These are phyloP conservation scores for Naematelia encephala DNA, from an alignment of 768 basidiomycete species.

Conservation along the genomic window DNA sequence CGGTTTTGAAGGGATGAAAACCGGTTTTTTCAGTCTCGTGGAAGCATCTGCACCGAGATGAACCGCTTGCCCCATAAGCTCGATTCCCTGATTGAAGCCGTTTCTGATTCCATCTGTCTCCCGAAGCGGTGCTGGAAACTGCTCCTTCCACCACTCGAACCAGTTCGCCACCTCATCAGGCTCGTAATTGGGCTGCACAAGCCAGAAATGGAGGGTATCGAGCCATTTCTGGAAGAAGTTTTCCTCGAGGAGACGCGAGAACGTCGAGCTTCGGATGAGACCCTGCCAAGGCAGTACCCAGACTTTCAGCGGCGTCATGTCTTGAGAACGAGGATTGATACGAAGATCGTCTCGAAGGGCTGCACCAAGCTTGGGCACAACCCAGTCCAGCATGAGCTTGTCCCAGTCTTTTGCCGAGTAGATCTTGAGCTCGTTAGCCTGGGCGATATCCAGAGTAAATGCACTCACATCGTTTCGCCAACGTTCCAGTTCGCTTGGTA, in stretches of 20 bases:
- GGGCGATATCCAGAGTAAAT: background rate
- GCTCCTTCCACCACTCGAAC: conserved; percentile 76
- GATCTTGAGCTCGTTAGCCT: conserved; percentile 55
- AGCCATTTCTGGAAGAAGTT: conserved; percentile 99
- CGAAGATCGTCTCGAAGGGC: conserved; percentile 72
- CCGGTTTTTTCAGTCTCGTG: conserved; percentile 58
- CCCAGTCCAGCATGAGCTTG: conserved; percentile 77
- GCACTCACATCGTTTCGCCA: conserved; percentile 72
- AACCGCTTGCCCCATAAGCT: conserved; percentile 92
- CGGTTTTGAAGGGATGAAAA: conserved; percentile 53
- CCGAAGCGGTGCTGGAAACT: conserved; percentile 69
- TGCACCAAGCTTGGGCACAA: conserved; percentile 85
- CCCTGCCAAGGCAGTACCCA: conserved; percentile 72
- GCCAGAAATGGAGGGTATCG: conserved; percentile 85
- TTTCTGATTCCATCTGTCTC: conserved; percentile 63
- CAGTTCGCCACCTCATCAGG: conserved; percentile 91
- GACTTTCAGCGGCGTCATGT: conserved; percentile 70
- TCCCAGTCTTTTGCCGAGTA: conserved; percentile 85
- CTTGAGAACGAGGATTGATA: conserved; percentile 85
- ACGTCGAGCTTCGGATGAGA: conserved; percentile 69
- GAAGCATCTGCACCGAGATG: conserved; percentile 75
- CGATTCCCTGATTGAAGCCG: conserved; percentile 82
- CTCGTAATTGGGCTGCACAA: conserved; percentile 79
- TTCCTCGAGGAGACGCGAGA: conserved; percentile 77
- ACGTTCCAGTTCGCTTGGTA: conserved; percentile 68